Evolutionary conservation across 768 basidiomycete genomes (phyloP).

Genomic region (Gymnopilus junonius): DNA sequence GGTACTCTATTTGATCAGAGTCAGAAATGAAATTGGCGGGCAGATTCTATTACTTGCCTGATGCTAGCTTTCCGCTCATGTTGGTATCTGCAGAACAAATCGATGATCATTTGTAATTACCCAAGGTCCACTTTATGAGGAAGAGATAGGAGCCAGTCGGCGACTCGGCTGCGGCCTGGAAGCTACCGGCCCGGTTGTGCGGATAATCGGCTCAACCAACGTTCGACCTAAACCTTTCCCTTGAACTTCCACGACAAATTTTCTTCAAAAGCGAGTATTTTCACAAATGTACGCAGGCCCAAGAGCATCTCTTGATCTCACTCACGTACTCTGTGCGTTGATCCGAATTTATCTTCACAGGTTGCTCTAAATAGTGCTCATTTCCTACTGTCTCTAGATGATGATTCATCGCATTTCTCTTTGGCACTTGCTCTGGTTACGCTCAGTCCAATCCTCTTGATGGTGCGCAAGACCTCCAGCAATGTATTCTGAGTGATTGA

Average conservation of each 20-base stretch:
- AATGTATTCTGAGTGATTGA: neutral
- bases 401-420: slow-evolving; percentile 62
- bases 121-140: slow-evolving; percentile 2
- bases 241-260: neutral
- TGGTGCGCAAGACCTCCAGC: slow-evolving; percentile 44
- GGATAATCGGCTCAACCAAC: neutral
- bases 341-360: neutral
- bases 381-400: slow-evolving; percentile 46
- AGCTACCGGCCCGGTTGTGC: neutral
- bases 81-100: slow-evolving; percentile 11
- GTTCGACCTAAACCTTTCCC: neutral
- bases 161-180: neutral
- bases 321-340: slow-evolving; percentile 66
- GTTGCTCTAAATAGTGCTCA: neutral
- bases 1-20: slow-evolving; percentile 63
- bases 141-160: slow-evolving; percentile 1
- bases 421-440: slow-evolving; percentile 65
- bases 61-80: slow-evolving; percentile 71
- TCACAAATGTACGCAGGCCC: slow-evolving; percentile 32
- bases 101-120: slow-evolving; percentile 4
- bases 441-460: slow-evolving; percentile 71
- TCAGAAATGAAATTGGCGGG: neutral
- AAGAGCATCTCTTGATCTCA: slow-evolving; percentile 61
- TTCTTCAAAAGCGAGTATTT: neutral
- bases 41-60: slow-evolving; percentile 41